Percentiles rank a stretch among this genome's conserved stretches.
Conservation (phyloP, 2,329 filamentous ascomycete species). For the Myriosclerotinia duriaeana region DNA sequence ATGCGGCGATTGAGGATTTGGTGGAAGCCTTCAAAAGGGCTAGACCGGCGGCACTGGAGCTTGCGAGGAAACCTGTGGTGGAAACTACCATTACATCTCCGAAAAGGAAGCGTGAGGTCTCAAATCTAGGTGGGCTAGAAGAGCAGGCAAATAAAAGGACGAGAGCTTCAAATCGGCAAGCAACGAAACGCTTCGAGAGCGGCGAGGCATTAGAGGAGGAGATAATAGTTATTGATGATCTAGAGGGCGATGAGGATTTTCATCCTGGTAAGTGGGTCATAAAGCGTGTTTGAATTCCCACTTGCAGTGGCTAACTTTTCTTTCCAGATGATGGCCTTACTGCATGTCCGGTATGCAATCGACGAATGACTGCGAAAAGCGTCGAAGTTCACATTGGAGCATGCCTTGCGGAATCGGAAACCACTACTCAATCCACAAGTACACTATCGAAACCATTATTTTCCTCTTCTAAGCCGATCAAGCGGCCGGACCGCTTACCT, state of each 20-base stretch:
- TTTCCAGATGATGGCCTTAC: slow-evolving; percentile 59
- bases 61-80: slow-evolving; percentile 56
- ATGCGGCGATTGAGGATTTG: slow-evolving; percentile 81
- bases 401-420: slow-evolving; percentile 44
- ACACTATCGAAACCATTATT: slow-evolving; percentile 28
- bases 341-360: slow-evolving; percentile 74
- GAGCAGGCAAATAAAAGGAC: slow-evolving; percentile 49
- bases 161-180: slow-evolving; percentile 53
- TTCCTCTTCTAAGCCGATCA: slow-evolving; percentile 6
- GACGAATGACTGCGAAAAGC: slow-evolving; percentile 71
- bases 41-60: slow-evolving; percentile 59
- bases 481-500: slow-evolving; percentile 52
- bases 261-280: slow-evolving; percentile 33
- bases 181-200: slow-evolving; percentile 36
- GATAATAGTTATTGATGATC: slow-evolving; percentile 38
- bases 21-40: slow-evolving; percentile 74
- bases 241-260: slow-evolving; percentile 36
- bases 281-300: background rate
- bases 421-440: slow-evolving; percentile 20
- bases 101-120: slow-evolving; percentile 54
- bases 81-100: slow-evolving; percentile 36
- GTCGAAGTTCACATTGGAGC: slow-evolving; percentile 35
- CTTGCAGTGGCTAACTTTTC: slow-evolving; percentile 19
- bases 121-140: slow-evolving; percentile 37
- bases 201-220: slow-evolving; percentile 39